These are phyloP conservation scores for Malbranchea zuffiana DNA, from an alignment of 2,329 filamentous ascomycete species.

Conservation along the genomic window DNA sequence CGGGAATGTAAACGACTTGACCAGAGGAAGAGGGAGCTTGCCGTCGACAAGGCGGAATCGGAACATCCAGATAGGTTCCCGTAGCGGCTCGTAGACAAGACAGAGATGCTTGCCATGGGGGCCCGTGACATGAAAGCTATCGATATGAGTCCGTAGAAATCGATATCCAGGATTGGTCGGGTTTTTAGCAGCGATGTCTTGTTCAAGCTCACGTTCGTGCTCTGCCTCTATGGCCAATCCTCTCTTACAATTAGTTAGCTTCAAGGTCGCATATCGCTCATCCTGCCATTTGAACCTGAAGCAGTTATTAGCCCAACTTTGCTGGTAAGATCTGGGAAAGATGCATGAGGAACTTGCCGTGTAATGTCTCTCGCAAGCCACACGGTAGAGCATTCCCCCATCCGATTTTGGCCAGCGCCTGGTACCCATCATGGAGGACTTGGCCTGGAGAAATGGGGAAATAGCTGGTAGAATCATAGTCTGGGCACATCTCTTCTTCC, in stretches of 20 bases:
- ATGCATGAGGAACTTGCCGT: not conserved
- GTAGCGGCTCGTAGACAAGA: constrained; percentile 9
- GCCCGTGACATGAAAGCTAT: constrained; percentile 11
- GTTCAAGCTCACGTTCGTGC: constrained; percentile 15
- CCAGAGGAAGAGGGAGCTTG: constrained; percentile 17
- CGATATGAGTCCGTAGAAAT: constrained; percentile 6
- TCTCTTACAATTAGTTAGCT: no score
- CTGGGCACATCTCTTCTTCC: constrained; percentile 11
- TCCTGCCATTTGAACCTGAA: no score
- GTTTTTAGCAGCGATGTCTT: constrained; percentile 15
- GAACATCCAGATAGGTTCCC: not conserved
- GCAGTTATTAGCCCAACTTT: no score
- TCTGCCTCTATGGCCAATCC: no score
- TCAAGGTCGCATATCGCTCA: no score
- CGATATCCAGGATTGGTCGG: constrained; percentile 6
- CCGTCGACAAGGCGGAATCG: not conserved
- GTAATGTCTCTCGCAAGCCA: constrained; percentile 32
- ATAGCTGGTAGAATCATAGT: constrained; percentile 5
- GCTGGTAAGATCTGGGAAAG: no score
- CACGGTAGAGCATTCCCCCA: constrained; percentile 32
- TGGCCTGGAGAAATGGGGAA: constrained; percentile 10
- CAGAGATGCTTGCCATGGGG: constrained; percentile 10
- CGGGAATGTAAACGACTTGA: constrained; percentile 20
- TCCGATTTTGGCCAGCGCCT: constrained; percentile 19
- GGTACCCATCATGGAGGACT: not conserved